These are phyloP conservation scores for Berkeleyomyces basicola DNA, from an alignment of 2,329 filamentous ascomycete genomes.

Conservation along the genomic window DNA sequence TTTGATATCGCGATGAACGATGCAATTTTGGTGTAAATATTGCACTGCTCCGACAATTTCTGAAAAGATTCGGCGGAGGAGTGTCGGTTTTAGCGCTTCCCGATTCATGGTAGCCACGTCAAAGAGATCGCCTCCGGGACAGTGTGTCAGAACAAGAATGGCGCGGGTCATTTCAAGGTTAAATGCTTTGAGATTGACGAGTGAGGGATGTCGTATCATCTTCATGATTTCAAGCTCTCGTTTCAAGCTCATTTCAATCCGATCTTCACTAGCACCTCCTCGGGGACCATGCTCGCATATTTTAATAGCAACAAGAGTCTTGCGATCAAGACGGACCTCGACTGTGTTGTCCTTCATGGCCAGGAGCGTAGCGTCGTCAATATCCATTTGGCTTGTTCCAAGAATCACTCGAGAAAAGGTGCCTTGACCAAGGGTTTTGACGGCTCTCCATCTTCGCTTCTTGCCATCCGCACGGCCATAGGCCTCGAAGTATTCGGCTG, in stretches of 20 bases:
- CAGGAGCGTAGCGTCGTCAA: constrained; percentile 25
- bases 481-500: constrained; percentile 53
- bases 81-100: constrained; percentile 45
- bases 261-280: constrained; percentile 81
- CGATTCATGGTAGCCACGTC: constrained; percentile 67
- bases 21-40: constrained; percentile 70
- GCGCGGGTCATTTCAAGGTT: constrained; percentile 69
- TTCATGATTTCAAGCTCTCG: constrained; percentile 91
- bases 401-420: constrained; percentile 92
- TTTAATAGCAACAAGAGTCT: constrained; percentile 82
- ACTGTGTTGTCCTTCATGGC: constrained; percentile 18
- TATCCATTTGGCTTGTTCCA: constrained; percentile 58
- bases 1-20: constrained; percentile 96
- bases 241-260: constrained; percentile 84
- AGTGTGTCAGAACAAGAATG: constrained; percentile 77
- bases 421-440: constrained; percentile 73
- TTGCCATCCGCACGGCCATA: constrained; percentile 50
- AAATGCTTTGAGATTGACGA: constrained; percentile 85
- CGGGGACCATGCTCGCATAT: constrained; percentile 89
- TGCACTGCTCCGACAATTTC: constrained; percentile 73
- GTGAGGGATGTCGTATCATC: constrained; percentile 69
- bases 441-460: constrained; percentile 57
- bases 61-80: constrained; percentile 75
- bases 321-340: constrained; percentile 35
- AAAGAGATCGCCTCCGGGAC: constrained; percentile 85